phyloP scores from a whole-genome alignment of 2,329 filamentous ascomycete genomes.

The Alternaria metachromatica region DNA sequence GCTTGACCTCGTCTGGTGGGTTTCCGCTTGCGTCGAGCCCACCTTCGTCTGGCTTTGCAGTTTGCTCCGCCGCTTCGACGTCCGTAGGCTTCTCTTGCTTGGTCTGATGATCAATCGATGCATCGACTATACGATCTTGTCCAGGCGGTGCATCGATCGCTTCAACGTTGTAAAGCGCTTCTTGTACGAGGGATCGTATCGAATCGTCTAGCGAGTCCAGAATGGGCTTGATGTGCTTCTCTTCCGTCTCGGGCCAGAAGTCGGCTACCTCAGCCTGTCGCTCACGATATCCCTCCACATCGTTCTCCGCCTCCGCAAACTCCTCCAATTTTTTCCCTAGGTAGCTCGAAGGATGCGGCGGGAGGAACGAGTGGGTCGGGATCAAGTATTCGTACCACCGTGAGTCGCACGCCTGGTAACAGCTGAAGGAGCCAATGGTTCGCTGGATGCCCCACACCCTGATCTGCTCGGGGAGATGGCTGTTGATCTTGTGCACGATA shows the following conservation, averaged over 20 bases:
- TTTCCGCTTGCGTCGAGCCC: constrained; percentile 11
- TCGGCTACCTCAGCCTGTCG: constrained; percentile 77
- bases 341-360: constrained; percentile 87
- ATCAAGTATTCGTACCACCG: constrained; percentile 97
- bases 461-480: constrained; percentile 83
- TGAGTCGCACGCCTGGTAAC: constrained; percentile 93
- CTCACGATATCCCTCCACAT: constrained; percentile 70
- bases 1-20: constrained; percentile 27
- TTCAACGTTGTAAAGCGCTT: constrained; percentile 61
- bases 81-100: constrained; percentile 11
- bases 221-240: constrained; percentile 77
- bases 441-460: constrained; percentile 92
- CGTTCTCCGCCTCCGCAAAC: constrained; percentile 73
- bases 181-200: constrained; percentile 67
- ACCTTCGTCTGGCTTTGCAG: constrained; percentile 10
- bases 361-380: constrained; percentile 89
- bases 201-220: constrained; percentile 67
- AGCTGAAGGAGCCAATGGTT: constrained; percentile 90
- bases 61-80: constrained; percentile 17
- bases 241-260: constrained; percentile 85
- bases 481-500: constrained; percentile 90
- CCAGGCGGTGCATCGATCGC: constrained; percentile 32
- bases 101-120: constrained; percentile 28
- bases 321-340: constrained; percentile 84
- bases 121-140: constrained; percentile 44